Evolutionary conservation across 495 filamentous ascomycete genomes (phyloP).

Genomic region (Neurospora sublineolata): DNA sequence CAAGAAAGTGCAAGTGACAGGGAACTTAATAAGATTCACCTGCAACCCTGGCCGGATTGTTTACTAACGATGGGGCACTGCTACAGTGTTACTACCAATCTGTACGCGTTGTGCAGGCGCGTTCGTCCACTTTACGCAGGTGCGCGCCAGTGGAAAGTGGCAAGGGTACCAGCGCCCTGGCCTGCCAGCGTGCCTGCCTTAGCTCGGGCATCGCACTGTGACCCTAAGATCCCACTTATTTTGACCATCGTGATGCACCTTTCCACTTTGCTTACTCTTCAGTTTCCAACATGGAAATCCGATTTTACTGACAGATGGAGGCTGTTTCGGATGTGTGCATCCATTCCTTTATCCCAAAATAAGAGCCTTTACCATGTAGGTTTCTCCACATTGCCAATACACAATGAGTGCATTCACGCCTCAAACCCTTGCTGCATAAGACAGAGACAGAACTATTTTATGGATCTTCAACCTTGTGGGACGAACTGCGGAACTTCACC

Average conservation of each 20-base stretch:
- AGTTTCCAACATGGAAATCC: background rate
- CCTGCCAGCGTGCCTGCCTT: background rate
- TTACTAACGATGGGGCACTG: background rate
- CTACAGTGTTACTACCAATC: background rate
- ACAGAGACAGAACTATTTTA: background rate
- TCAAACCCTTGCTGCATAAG: background rate
- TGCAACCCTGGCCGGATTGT: background rate
- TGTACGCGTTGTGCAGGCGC: background rate
- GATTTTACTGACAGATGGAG: background rate
- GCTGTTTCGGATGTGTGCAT: background rate
- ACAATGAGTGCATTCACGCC: background rate
- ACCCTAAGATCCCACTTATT: background rate
- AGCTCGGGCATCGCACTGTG: background rate
- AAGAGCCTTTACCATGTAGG: background rate
- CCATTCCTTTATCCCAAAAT: background rate
- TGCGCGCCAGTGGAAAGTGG: background rate
- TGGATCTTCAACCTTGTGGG: background rate
- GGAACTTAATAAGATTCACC: background rate
- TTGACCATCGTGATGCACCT: background rate
- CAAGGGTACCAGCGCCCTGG: background rate
- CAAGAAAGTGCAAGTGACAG: background rate
- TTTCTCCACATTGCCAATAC: background rate
- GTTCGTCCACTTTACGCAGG: background rate
- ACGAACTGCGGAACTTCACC: background rate
- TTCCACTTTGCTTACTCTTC: background rate